These are phyloP conservation scores for Dictyostelium citrinum DNA, from an alignment of 78 protist genomes.

Conservation along the genomic window DNA sequence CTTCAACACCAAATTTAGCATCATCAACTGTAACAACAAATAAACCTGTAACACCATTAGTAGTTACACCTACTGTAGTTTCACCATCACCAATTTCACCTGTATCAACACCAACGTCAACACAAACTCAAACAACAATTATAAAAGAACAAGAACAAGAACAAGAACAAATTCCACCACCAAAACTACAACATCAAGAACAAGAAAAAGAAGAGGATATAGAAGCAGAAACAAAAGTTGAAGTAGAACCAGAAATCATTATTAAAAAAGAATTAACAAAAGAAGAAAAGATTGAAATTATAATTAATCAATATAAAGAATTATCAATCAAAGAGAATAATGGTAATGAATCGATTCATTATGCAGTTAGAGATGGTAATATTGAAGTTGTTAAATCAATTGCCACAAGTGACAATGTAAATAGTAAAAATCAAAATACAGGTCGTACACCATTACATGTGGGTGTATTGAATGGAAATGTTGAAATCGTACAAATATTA, in stretches of 20 bases:
- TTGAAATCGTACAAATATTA: background rate
- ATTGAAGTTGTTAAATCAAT: background rate
- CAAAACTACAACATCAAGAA: background rate
- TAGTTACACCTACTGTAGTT: background rate
- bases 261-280: background rate
- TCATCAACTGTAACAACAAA: background rate
- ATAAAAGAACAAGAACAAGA: no score
- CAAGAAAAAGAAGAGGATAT: no score
- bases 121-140: background rate
- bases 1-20: background rate
- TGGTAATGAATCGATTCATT: background rate
- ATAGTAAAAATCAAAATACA: background rate
- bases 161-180: background rate
- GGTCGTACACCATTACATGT: slow-evolving; percentile 50
- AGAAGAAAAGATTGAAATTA: background rate
- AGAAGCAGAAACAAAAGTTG: background rate
- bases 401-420: background rate
- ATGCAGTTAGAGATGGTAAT: slow-evolving; percentile 27
- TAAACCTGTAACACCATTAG: background rate
- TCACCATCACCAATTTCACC: background rate
- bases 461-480: background rate
- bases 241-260: background rate
- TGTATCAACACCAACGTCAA: background rate
- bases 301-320: background rate
- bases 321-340: background rate